Evolutionary conservation across 2,329 filamentous ascomycete species (phyloP), one percentile per base, ranked within the genome.

Genomic region (Polychaeton citri): DNA sequence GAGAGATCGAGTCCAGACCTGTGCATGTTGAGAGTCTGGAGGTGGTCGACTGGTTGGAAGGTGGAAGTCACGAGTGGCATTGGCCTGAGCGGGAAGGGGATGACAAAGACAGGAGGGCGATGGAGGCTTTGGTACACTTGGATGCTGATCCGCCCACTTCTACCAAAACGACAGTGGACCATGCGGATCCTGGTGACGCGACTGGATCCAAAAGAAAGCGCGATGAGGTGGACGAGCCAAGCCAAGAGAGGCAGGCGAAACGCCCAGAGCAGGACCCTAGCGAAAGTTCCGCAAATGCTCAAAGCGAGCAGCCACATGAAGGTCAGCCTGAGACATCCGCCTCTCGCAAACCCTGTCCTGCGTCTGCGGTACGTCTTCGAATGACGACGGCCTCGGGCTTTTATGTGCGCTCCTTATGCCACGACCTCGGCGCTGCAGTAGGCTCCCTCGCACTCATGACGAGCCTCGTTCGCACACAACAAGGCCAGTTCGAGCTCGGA

Each of bases 321-420:
- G 30, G 17, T 5, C 12, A 13, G 17, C 30, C 30, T 12, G 13
- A 8, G 21, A 26, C 21, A 26, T 10, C 13, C 12, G 18, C 30
- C 18, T 10, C 30, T 19, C 20, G 31, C 30, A 33, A 28, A 16
- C 47, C 47, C 7, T 57, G 55, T 37, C 49, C 49, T n/a, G 53
- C 85, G 1, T 76, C 88, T 1, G 90, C 88, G 1, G 82, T 75
- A 33, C 80, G 75, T 52, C 75, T 98, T 40, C 78, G 81, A 38
- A 85, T 98, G 74, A 93, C 83, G 1, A 88, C 95, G 35, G 86
- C 86, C 2, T 93, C 86, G 0, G 90, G 90, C 26, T 98, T 95
- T 67, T 98, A 98, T 58, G 87, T 98, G 10, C 81, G 90, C 43
- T 92, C 82, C 39, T 76, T 98, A 47, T 87, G 85, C 49, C 86